Evolutionary conservation across 73 alveolate species (phyloP), one percentile per base, ranked within the genome.

Genomic region (Breviolum minutum): DNA sequence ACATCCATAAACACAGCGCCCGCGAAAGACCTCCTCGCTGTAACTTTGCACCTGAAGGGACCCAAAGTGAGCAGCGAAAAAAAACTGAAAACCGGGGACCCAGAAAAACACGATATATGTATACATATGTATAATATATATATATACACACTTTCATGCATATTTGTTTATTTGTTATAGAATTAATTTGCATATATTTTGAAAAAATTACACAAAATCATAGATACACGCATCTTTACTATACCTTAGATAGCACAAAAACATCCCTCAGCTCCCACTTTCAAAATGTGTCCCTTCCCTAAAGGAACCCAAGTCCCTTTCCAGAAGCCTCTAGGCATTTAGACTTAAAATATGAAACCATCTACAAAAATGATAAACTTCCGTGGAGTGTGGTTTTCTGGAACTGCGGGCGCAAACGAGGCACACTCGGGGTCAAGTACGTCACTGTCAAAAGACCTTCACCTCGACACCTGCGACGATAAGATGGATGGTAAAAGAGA

Each of bases 391-490:
- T 40, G 54, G 54, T 40, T 40, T 40, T 40, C 54, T 40, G 54
- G 3, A 40, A 40, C 54, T 40, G 54, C 54, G 54, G 74, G 1
- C 81, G 29, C 81, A 20, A n/a, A 12, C 86, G 22, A 83, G 92
- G 22, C 30, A 76, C 97, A 12, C 79, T 92, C 26, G 97, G 83
- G 5, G 90, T 73, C 69, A 92, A 79, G 68, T 92, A 92, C 24
- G 97, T 92, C 77, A 92, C 97, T 20, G 90, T 73, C 27, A 73
- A 66, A 29, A n/a, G 66, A 17, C 97, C 97, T 61, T 92, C 90
- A 7, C 97, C 97, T 5, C 66, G 71, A 64, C 97, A 92, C 97
- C 97, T 92, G 69, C 19, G 5, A 13, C 27, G 63, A n/a, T 60
- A 17, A n/a, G 24, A 22, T 13, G 86, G 12, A 24, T 22, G 48